phyloP scores from a whole-genome alignment of 768 basidiomycete species.

The Trametes sanguinea region DNA sequence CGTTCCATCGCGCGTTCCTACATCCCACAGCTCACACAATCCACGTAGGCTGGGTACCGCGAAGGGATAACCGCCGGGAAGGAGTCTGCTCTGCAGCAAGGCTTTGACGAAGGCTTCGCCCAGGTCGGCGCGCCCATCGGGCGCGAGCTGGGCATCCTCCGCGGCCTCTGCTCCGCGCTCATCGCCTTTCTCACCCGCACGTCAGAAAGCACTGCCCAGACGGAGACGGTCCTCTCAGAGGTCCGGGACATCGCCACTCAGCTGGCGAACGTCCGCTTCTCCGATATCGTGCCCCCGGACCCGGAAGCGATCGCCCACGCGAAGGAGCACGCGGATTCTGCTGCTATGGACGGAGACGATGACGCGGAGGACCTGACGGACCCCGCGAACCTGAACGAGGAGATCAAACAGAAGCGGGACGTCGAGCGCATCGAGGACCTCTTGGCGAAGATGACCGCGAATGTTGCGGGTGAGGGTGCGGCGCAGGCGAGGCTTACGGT shows the following conservation, averaged over 20 bases:
- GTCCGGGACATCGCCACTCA: slow-evolving; percentile 53
- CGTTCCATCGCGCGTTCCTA: background rate
- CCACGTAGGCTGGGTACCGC: slow-evolving; percentile 82
- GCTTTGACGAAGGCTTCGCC: slow-evolving; percentile 88
- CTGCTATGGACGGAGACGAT: slow-evolving; percentile 31
- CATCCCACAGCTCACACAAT: background rate
- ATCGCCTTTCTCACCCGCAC: slow-evolving; percentile 54
- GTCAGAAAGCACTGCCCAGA: slow-evolving; percentile 6
- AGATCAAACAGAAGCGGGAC: slow-evolving; percentile 47
- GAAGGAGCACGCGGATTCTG: slow-evolving; percentile 57
- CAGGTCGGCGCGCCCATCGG: slow-evolving; percentile 72
- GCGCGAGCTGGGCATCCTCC: slow-evolving; percentile 71
- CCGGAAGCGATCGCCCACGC: slow-evolving; percentile 79
- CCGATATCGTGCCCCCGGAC: slow-evolving; percentile 76
- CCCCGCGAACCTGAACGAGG: slow-evolving; percentile 34
- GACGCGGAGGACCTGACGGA: slow-evolving; percentile 20
- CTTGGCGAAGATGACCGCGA: slow-evolving; percentile 45
- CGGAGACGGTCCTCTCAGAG: slow-evolving; percentile 39
- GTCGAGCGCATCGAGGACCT: slow-evolving; percentile 61
- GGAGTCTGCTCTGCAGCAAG: slow-evolving; percentile 80
- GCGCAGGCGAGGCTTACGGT: slow-evolving; percentile 20
- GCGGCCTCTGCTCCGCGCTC: slow-evolving; percentile 70
- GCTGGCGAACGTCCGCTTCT: slow-evolving; percentile 64
- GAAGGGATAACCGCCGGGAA: slow-evolving; percentile 95
- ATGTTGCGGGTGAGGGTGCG: background rate